Conservation (phyloP, 768 basidiomycete species). For the Xerocomellus chrysenteron region DNA sequence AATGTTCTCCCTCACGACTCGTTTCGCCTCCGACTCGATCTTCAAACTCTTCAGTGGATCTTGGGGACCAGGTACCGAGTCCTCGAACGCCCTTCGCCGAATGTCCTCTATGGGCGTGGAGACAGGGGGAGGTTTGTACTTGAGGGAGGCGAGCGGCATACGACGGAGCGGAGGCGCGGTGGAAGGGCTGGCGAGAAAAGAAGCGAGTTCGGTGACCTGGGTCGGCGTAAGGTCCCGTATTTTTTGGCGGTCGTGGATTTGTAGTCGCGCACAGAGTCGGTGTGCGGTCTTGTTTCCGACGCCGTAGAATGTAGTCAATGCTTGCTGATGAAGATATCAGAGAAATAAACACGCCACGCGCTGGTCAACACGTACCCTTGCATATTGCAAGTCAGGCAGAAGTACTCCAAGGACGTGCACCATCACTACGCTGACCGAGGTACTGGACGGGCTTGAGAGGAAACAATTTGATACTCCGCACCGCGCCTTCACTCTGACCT, state of each 20-base stretch:
- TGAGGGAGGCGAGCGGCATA: constrained; percentile 61
- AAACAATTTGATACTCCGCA: constrained; percentile 28
- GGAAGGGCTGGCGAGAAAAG: constrained; percentile 88
- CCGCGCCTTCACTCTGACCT: not conserved
- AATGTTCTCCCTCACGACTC: constrained; percentile 87
- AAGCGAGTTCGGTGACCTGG: constrained; percentile 89
- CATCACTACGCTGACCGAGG: constrained; percentile 38
- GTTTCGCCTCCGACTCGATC: constrained; percentile 85
- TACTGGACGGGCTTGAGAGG: not conserved
- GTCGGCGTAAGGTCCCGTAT: constrained; percentile 79
- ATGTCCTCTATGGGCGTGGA: constrained; percentile 32
- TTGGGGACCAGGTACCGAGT: constrained; percentile 34
- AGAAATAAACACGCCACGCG: not conserved
- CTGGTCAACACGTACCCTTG: constrained; percentile 55
- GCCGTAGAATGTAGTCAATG: constrained; percentile 89
- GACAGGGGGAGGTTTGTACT: constrained; percentile 50
- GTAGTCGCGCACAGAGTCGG: constrained; percentile 86
- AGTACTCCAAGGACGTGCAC: constrained; percentile 87
- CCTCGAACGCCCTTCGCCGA: constrained; percentile 28
- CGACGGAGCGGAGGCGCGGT: constrained; percentile 67
- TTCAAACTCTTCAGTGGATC: constrained; percentile 75
- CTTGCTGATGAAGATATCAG: constrained; percentile 54
- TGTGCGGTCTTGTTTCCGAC: constrained; percentile 73
- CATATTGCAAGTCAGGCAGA: constrained; percentile 71
- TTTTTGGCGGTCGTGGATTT: constrained; percentile 83